Base-by-base conservation (phyloP, 73 alveolate genomes). In the Symbiodinium natans region DNA sequence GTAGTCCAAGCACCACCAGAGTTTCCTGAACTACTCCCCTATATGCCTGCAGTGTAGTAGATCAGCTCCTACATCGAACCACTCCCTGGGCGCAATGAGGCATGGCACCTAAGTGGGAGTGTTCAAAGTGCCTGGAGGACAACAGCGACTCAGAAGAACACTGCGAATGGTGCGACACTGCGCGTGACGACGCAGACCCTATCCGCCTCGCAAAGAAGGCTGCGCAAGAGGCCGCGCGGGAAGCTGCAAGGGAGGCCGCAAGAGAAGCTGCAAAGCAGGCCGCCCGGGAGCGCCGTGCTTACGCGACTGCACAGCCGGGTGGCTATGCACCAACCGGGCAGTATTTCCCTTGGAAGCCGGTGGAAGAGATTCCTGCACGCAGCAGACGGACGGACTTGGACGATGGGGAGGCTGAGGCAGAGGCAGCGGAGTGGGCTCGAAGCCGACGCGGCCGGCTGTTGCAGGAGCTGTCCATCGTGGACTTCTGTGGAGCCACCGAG, bases 81-180 rank as follows among this genome's bases (percentile, higher is more conserved):
- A n/a, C n/a, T n/a, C n/a, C n/a, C 13, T 46, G 59, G 6, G 59
- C 59, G 6, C 59, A 6, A 46, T 46, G 59, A 6, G 59, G 59
- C 77, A 63, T 63, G 77, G 77, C 77, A 63, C 77, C 77, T 39
- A 86, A 86, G 46, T 86, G 94, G 95, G 95, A 88, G 80, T 88
- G 95, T 73, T 31, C 75, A 40, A 88, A 88, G 73, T 88, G 95
- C 73, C 34, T 88, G 73, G 95, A 88, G 33, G 95, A 88, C 71
- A 88, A 59, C 73, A 40, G 86, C 73, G 86, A 59, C 36, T 59
- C 73, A 3, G 95, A 88, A 23, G 95, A 88, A 39, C 21, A 63
- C n/a, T 88, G 95, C 95, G 74, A 68, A 27, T 88, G 85, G 86
- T 88, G 95, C 38, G 86, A 88, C 86, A 88, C 95, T 0, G 43